These are phyloP conservation scores for Yarrowia galli DNA, from an alignment of 1,139 yeast species.

Conservation along the genomic window DNA sequence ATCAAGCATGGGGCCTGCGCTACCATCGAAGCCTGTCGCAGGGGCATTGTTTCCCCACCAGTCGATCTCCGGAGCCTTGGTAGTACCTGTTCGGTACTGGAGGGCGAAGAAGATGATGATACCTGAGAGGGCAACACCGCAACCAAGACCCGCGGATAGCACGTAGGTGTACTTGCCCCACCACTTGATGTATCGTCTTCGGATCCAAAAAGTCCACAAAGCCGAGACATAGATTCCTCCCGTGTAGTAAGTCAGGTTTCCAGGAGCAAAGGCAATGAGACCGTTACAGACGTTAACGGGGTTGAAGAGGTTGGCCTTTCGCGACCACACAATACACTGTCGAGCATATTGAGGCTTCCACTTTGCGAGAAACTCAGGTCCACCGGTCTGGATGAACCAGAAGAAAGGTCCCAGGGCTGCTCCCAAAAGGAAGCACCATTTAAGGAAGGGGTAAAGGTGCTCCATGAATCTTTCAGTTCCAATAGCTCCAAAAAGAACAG, in stretches of 20 bases:
- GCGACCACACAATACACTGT: background rate
- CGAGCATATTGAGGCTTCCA: slow-evolving; percentile 8
- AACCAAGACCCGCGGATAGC: slow-evolving; percentile 13
- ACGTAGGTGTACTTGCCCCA: slow-evolving; percentile 73
- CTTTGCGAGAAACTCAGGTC: slow-evolving; percentile 45
- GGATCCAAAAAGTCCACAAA: slow-evolving; percentile 61
- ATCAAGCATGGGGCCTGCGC: background rate
- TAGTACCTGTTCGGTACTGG: slow-evolving; percentile 51
- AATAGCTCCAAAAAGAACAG: slow-evolving; percentile 68
- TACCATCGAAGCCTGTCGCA: background rate
- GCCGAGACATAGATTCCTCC: slow-evolving; percentile 61
- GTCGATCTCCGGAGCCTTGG: slow-evolving; percentile 45
- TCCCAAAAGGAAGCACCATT: slow-evolving; percentile 47
- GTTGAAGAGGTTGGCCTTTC: slow-evolving; percentile 49
- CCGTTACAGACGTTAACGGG: slow-evolving; percentile 60
- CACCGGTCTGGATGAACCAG: slow-evolving; percentile 54
- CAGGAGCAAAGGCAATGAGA: slow-evolving; percentile 58
- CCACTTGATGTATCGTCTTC: slow-evolving; percentile 60
- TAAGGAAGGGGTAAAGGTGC: slow-evolving; percentile 55
- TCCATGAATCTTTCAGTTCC: slow-evolving; percentile 66
- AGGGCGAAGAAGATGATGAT: slow-evolving; percentile 59
- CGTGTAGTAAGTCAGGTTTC: slow-evolving; percentile 58
- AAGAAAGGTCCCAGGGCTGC: slow-evolving; percentile 56
- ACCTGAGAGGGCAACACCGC: slow-evolving; percentile 17
- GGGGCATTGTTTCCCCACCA: slow-evolving; percentile 69